These are phyloP conservation scores for Medicago truncatula DNA, from an alignment of 306 rosid species.

Conservation along the genomic window DNA sequence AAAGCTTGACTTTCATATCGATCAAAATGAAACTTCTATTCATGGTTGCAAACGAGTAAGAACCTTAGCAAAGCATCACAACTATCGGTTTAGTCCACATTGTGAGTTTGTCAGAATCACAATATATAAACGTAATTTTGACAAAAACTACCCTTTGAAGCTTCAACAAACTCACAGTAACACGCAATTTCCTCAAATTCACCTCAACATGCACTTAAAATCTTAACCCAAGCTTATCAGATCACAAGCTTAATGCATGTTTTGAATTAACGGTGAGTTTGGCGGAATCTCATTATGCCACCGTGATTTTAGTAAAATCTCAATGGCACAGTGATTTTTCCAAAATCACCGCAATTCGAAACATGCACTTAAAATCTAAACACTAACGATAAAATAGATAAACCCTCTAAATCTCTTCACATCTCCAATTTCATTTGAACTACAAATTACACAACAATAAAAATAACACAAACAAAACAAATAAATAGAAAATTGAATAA, in stretches of 20 bases:
- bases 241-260: not conserved
- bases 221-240: too few relatives aligned
- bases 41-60: not conserved
- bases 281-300: not conserved
- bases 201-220: too few relatives aligned
- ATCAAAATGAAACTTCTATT: not conserved
- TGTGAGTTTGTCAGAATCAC: too few relatives aligned
- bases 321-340: not conserved
- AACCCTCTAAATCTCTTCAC: not conserved
- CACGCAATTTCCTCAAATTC: too few relatives aligned
- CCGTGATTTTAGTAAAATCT: not conserved
- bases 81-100: not conserved
- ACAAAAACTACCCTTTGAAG: too few relatives aligned
- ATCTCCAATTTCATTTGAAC: not conserved
- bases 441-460: not conserved
- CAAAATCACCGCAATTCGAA: not conserved
- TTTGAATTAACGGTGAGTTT: not conserved
- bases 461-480: not conserved
- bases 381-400: not conserved
- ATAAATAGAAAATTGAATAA: not conserved
- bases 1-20: constrained; percentile 4
- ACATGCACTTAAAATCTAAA: constrained; percentile 9
- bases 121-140: too few relatives aligned
- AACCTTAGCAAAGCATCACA: not conserved
- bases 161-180: too few relatives aligned